Evolutionary conservation across 345 rosid genomes (phyloP), one percentile per base, ranked within the genome.

Genomic region (Noccaea bulbosa): DNA sequence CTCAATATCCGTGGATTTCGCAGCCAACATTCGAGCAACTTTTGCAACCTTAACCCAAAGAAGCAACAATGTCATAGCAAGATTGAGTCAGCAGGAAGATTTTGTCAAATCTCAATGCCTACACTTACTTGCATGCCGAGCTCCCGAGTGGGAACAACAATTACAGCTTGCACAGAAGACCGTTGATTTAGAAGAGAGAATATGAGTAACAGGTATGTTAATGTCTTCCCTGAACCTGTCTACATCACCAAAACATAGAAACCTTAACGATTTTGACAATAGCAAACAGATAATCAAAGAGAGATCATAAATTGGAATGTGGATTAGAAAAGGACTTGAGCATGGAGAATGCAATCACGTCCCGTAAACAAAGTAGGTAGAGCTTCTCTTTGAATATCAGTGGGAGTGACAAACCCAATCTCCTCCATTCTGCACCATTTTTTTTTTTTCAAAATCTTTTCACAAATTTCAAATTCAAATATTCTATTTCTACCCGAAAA

Each of bases 201-300:
- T 60, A 93, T 83, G 79, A 81, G 73, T 41, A 90, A 69, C n/a
- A 93, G 58, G 77, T 93, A 90, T 2, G 98, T 86, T 81, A 93
- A 84, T 32, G 92, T 93, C 89, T 93, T 90, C 41, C 98, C 98
- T 16, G 96, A 90, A 77, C 97, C 96, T 85, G 96, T 93, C 96
- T 86, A 83, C 63, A 80, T 59, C 11, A 68, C 71, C 81, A 77
- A 54, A 73, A 39, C 41, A 72, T 47, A 43, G 1, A 37, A 58
- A 62, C 53, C 73, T 69, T 64, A 73, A 60, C 39, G 27, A 8
- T 5, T 10, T 46, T 16, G 56, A 22, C 49, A 40, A 37, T 5
- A 11, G 43, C 4, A 72, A 12, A 9, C 11, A 68, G 34, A 62
- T 2, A 69, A 62, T 12, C 52, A 62, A 33, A 32, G 16, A 75